Evolutionary conservation across 192 early-diverging fungal species (phyloP).

Genomic region (Coemansia sp.): DNA sequence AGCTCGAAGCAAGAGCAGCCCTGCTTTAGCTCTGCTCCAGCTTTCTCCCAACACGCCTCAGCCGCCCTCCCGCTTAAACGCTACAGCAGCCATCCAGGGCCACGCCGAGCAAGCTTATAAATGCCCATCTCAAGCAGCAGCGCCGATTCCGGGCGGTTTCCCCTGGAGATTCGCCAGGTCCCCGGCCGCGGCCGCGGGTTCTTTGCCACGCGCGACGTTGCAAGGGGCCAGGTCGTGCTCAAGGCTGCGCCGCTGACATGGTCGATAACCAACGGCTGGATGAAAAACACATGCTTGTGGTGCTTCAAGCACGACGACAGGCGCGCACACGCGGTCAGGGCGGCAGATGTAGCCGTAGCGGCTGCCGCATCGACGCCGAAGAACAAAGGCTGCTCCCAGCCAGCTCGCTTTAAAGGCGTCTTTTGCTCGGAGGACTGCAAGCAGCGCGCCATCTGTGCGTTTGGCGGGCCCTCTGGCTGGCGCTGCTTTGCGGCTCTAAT

Average conservation of each 20-base stretch:
- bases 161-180: slow-evolving; percentile 29
- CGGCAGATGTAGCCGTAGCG: background rate
- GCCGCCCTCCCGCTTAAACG: background rate
- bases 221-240: slow-evolving; percentile 30
- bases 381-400: background rate
- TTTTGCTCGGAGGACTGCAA: slow-evolving; percentile 38
- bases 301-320: slow-evolving; percentile 32
- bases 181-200: slow-evolving; percentile 47
- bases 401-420: slow-evolving; percentile 26
- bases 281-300: slow-evolving; percentile 44
- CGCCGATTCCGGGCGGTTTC: slow-evolving; percentile 14
- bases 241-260: slow-evolving; percentile 34
- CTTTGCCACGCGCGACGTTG: slow-evolving; percentile 41
- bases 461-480: slow-evolving; percentile 33
- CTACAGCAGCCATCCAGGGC: background rate
- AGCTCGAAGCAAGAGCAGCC: no score
- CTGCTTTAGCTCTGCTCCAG: no score
- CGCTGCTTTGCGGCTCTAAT: slow-evolving; percentile 22
- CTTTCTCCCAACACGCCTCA: background rate
- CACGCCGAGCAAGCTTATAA: background rate
- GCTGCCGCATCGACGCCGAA: background rate
- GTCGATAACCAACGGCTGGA: slow-evolving; percentile 41
- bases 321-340: slow-evolving; percentile 26
- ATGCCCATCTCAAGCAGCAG: background rate
- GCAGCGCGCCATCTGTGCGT: slow-evolving; percentile 19